Evolutionary conservation across 2,329 filamentous ascomycete species (phyloP).

Genomic region (Colletotrichum acutatum): DNA sequence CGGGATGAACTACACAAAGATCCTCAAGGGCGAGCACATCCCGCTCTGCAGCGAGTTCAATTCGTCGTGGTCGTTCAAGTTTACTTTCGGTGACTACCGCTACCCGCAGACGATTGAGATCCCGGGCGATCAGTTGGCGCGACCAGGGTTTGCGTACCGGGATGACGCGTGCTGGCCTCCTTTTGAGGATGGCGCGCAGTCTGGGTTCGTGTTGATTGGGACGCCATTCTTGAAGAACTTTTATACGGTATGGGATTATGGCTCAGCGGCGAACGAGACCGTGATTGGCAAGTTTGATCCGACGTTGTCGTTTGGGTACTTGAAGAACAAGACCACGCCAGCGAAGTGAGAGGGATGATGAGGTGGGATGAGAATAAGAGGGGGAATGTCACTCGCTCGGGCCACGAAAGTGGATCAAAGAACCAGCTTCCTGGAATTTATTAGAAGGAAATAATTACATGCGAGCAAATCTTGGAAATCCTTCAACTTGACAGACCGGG

Average conservation of each 20-base stretch:
- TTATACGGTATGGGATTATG: conserved; percentile 49
- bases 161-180: conserved; percentile 50
- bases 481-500: background rate
- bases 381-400: no score
- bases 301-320: conserved; percentile 38
- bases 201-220: conserved; percentile 45
- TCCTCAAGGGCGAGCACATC: conserved; percentile 41
- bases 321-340: conserved; percentile 34
- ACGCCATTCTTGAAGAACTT: conserved; percentile 43
- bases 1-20: conserved; percentile 48
- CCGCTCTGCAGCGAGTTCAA: conserved; percentile 50
- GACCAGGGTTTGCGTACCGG: conserved; percentile 46
- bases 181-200: conserved; percentile 39
- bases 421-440: background rate
- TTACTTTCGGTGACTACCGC: conserved; percentile 37
- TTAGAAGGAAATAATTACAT: background rate
- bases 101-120: conserved; percentile 40
- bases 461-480: background rate
- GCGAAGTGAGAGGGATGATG: no score
- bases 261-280: conserved; percentile 30
- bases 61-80: conserved; percentile 46
- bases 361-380: no score
- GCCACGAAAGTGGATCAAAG: background rate
- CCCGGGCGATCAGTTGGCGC: conserved; percentile 45
- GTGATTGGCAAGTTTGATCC: conserved; percentile 19